Conservation (phyloP, 2,329 filamentous ascomycete genomes). For the Penicillium palitans region DNA sequence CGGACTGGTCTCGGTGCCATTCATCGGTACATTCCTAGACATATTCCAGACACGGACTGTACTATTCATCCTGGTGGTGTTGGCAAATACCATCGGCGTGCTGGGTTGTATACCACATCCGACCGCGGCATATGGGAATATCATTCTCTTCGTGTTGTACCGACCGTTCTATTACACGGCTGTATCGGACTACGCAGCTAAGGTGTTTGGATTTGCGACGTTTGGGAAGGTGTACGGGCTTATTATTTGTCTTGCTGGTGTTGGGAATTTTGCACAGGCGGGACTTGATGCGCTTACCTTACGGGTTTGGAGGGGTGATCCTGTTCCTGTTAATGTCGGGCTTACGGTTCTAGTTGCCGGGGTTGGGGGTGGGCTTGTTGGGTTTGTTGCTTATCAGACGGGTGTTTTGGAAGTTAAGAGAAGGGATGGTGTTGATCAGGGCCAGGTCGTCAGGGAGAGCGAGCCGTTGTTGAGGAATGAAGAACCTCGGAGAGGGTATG, state of each 20-base stretch:
- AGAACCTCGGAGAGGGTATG: background rate
- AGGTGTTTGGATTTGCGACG: slow-evolving; percentile 88
- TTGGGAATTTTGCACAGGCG: slow-evolving; percentile 81
- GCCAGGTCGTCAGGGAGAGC: slow-evolving; percentile 1
- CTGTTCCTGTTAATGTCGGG: slow-evolving; percentile 73
- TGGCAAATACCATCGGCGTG: slow-evolving; percentile 73
- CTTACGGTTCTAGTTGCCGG: slow-evolving; percentile 62
- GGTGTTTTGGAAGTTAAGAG: slow-evolving; percentile 23
- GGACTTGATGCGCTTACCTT: slow-evolving; percentile 78
- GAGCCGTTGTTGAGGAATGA: slow-evolving; percentile 3
- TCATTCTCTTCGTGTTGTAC: slow-evolving; percentile 79
- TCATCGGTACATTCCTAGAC: slow-evolving; percentile 80
- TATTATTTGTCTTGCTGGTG: slow-evolving; percentile 80
- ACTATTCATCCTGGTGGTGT: slow-evolving; percentile 66
- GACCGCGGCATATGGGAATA: slow-evolving; percentile 70
- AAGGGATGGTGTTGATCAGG: background rate
- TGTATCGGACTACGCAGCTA: slow-evolving; percentile 83
- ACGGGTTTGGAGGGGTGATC: slow-evolving; percentile 67
- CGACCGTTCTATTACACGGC: slow-evolving; percentile 86
- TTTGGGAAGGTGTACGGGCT: slow-evolving; percentile 94
- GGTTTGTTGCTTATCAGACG: slow-evolving; percentile 61
- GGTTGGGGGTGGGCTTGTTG: slow-evolving; percentile 66
- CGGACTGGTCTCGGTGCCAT: slow-evolving; percentile 79
- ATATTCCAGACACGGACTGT: slow-evolving; percentile 71
- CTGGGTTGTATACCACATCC: slow-evolving; percentile 73